Base-by-base conservation (phyloP, 306 rosid genomes). In the Acacia acuminata region DNA sequence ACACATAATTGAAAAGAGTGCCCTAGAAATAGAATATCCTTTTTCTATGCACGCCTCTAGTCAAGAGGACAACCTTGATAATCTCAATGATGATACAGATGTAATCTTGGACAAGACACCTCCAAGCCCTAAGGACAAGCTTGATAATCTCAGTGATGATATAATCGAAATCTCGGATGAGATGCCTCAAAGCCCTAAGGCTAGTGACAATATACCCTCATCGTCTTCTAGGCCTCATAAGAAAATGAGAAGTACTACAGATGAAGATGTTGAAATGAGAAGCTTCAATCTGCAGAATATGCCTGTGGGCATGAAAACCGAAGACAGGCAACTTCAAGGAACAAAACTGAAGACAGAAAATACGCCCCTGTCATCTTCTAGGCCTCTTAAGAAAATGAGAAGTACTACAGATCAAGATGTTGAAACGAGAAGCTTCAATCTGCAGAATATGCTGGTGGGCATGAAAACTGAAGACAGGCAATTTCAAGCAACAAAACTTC, bases 311-410 rank as follows among this genome's bases (percentile, higher is more conserved):
- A 71, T 3, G 42, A 53, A 50, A 64, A 53, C 10, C 67, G 2
- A 19, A 16, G 69, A 63, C 48, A 25, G 2, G 14, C 38, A 44
- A 4, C 47, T 42, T 22, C 45, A 8, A 44, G 40, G 73, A 25
- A 74, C 42, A 44, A 14, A 32, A 25, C 17, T 44, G 42, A 38
- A 38, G 42, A 38, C 42, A 38, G 8, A 38, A 38, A 38, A 38
- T 6, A 38, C 8, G 8, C 43, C 55, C 53, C 14, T 30, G 50
- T 51, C 65, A 6, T 11, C 24, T 71, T 32, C 71, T 80, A 63
- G 40, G 45, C 75, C 67, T 20, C 19, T 14, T 12, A 81, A 85
- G 34, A 84, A 80, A 76, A 17, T 27, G 75, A 80, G 60, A 70
- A 47, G 30, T 56, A 22, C 27, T 20, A 2, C 27, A 22, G 64